phyloP scores from a whole-genome alignment of 345 rosid species.

The Zanthoxylum bungeanum region DNA sequence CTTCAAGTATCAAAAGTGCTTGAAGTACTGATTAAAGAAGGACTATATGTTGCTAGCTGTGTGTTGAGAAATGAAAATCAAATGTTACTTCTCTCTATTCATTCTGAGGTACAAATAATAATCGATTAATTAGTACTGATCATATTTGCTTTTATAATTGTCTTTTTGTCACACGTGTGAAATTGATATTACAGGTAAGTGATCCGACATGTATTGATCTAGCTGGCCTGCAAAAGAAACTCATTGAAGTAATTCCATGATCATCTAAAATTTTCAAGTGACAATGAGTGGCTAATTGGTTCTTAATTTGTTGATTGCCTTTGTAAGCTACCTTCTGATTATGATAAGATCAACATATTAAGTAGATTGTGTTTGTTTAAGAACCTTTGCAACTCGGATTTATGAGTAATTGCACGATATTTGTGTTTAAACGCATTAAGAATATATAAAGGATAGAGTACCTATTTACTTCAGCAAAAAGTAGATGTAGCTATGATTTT shows the following conservation, averaged over 20 bases:
- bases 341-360: not conserved
- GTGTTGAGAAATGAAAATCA: slow-evolving; percentile 45
- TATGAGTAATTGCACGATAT: not conserved
- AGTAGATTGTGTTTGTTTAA: not conserved
- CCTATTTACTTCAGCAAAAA: too few species aligned
- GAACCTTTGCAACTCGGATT: not conserved
- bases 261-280: slow-evolving; percentile 14
- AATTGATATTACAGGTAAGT: slow-evolving; percentile 32
- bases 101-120: slow-evolving; percentile 42
- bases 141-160: not conserved
- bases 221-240: slow-evolving; percentile 39
- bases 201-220: slow-evolving; percentile 35
- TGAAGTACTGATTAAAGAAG: slow-evolving; percentile 41
- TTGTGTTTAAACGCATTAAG: too few species aligned
- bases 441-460: too few species aligned
- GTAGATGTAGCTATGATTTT: too few species aligned
- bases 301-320: not conserved
- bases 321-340: not conserved
- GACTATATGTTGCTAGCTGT: slow-evolving; percentile 47
- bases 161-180: not conserved
- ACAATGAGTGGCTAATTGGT: not conserved
- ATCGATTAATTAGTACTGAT: not conserved
- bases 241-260: slow-evolving; percentile 30
- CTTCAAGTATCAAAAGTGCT: slow-evolving; percentile 48
- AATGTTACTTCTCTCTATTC: slow-evolving; percentile 41